Conservation (phyloP, 1,139 yeast genomes). For the Meyerozyma guilliermondii region DNA sequence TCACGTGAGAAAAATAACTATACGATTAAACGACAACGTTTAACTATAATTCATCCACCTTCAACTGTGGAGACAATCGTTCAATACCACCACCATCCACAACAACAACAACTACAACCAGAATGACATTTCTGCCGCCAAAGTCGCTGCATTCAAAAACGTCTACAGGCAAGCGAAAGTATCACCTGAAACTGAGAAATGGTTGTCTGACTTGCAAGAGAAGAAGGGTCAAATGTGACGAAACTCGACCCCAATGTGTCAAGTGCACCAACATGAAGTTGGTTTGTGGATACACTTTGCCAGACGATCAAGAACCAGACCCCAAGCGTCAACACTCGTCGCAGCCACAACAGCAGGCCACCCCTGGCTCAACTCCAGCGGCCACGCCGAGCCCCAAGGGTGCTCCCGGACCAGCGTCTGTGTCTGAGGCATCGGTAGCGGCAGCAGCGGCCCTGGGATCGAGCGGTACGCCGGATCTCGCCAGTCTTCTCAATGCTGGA, state of each 20-base stretch:
- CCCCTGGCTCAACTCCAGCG: background rate
- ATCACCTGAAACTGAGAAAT: conserved; percentile 79
- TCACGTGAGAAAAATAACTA: background rate
- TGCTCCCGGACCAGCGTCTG: background rate
- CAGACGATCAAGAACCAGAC: background rate
- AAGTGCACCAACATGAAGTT: conserved; percentile 77
- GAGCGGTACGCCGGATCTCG: background rate
- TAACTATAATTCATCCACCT: background rate
- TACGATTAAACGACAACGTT: background rate
- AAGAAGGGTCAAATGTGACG: conserved; percentile 91
- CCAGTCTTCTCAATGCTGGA: conserved; percentile 34
- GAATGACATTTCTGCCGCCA: background rate
- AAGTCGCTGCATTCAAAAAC: conserved; percentile 9
- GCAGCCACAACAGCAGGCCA: conserved; percentile 5
- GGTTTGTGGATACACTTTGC: conserved; percentile 53
- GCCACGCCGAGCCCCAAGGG: conserved; percentile 8
- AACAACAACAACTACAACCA: background rate
- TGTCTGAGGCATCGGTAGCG: background rate
- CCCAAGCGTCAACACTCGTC: background rate
- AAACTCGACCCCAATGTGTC: conserved; percentile 69
- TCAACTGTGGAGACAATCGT: background rate
- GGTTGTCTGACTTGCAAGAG: conserved; percentile 89
- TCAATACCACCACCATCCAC: background rate
- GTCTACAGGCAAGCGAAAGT: conserved; percentile 53
- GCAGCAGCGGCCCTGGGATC: background rate